phyloP scores from a whole-genome alignment of 495 filamentous ascomycete species.

The Stereocaulon alpinum region DNA sequence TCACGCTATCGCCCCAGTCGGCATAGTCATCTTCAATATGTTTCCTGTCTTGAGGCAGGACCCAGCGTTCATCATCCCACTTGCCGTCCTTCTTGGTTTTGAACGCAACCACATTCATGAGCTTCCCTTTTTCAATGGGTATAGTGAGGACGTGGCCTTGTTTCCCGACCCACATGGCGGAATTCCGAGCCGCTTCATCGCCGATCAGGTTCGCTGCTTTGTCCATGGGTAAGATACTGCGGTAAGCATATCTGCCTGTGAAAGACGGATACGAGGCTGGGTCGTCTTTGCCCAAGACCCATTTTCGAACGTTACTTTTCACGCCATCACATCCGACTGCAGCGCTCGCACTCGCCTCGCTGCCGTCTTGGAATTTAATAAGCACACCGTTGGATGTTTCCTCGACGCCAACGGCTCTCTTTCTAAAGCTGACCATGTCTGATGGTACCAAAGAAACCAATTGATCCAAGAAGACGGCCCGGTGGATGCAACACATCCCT shows the following conservation, averaged over 20 bases:
- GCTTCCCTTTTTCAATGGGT: slow-evolving; percentile 37
- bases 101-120: slow-evolving; percentile 35
- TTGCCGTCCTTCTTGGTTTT: slow-evolving; percentile 21
- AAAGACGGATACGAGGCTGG: slow-evolving; percentile 34
- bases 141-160: slow-evolving; percentile 39
- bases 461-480: slow-evolving; percentile 41
- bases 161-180: slow-evolving; percentile 35
- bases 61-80: slow-evolving; percentile 40
- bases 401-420: slow-evolving; percentile 28
- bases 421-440: slow-evolving; percentile 37
- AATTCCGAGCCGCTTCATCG: slow-evolving; percentile 35
- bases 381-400: slow-evolving; percentile 22
- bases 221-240: slow-evolving; percentile 42
- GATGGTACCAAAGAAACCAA: slow-evolving; percentile 37
- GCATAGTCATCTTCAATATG: slow-evolving; percentile 21
- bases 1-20: slow-evolving; percentile 15
- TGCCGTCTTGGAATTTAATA: slow-evolving; percentile 30
- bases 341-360: slow-evolving; percentile 31
- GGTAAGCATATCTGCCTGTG: slow-evolving; percentile 41
- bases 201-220: slow-evolving; percentile 40
- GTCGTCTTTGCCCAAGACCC: slow-evolving; percentile 32
- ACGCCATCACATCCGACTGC: slow-evolving; percentile 33
- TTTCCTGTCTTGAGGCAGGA: slow-evolving; percentile 41
- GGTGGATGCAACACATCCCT: slow-evolving; percentile 34
- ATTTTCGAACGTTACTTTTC: slow-evolving; percentile 26